phyloP scores from a whole-genome alignment of 345 rosid species.

The Euphorbia tirucalli region DNA sequence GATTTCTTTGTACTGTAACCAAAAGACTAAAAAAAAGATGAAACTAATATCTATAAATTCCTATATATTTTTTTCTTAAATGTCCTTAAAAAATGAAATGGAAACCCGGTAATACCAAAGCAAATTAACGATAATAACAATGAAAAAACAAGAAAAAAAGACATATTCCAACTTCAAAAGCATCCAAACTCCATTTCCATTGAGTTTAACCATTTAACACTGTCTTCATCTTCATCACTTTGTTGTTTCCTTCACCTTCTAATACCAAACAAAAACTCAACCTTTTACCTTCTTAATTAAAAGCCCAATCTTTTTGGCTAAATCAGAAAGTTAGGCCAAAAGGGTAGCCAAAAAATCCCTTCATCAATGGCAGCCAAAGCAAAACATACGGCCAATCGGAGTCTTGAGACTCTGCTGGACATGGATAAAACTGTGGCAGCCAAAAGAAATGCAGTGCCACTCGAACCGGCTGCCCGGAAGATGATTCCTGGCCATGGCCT shows the following conservation, averaged over 20 bases:
- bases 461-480: slow-evolving; percentile 22
- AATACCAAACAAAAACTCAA: background rate
- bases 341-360: background rate
- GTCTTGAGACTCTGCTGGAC: slow-evolving; percentile 51
- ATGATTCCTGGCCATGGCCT: slow-evolving; percentile 49
- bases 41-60: too few relatives aligned
- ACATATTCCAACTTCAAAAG: slow-evolving; percentile 2
- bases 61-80: too few relatives aligned
- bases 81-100: background rate
- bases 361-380: slow-evolving; percentile 30
- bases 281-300: background rate
- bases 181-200: background rate
- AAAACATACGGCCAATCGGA: slow-evolving; percentile 19
- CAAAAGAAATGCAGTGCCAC: slow-evolving; percentile 5
- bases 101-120: slow-evolving; percentile 25
- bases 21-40: too few relatives aligned
- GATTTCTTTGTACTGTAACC: too few relatives aligned
- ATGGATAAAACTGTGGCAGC: slow-evolving; percentile 26
- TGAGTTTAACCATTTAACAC: slow-evolving; percentile 8
- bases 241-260: background rate
- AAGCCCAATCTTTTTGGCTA: background rate
- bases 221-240: background rate
- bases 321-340: background rate
- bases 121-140: slow-evolving; percentile 25
- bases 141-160: background rate